Percentiles rank a stretch among this genome's conserved stretches.
Evolutionary conservation across 2,329 filamentous ascomycete genomes (phyloP).

Genomic region (Xylaria polymorpha): DNA sequence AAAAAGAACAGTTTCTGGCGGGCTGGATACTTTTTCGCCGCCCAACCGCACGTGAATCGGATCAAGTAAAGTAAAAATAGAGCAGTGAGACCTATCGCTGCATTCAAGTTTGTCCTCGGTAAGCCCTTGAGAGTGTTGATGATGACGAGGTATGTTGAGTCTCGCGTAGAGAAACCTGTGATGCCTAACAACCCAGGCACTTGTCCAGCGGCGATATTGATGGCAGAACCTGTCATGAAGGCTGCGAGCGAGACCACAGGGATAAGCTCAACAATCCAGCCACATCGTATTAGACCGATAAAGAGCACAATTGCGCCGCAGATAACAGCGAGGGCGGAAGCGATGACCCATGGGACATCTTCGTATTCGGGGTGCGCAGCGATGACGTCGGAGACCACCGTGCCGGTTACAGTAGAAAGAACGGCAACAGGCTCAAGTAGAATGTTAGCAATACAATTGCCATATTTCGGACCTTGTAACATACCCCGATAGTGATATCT

Average conservation of each 20-base stretch:
- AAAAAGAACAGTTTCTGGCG: constrained; percentile 87
- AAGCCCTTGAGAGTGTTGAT: constrained; percentile 85
- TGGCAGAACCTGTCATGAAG: constrained; percentile 96
- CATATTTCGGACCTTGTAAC: constrained; percentile 50
- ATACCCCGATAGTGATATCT: constrained; percentile 94
- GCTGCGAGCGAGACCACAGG: constrained; percentile 89
- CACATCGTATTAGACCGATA: constrained; percentile 81
- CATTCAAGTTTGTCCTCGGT: constrained; percentile 75
- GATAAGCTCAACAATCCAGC: constrained; percentile 94
- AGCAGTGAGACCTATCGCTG: constrained; percentile 87
- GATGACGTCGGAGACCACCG: constrained; percentile 76
- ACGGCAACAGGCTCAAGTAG: constrained; percentile 83
- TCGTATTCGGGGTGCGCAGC: constrained; percentile 64
- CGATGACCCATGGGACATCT: constrained; percentile 71
- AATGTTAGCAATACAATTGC: constrained; percentile 33
- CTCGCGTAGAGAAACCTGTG: constrained; percentile 77
- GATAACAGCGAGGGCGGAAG: constrained; percentile 81
- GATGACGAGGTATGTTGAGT: constrained; percentile 82
- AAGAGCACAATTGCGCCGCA: constrained; percentile 80
- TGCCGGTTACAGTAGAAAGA: constrained; percentile 90
- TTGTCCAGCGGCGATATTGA: constrained; percentile 89
- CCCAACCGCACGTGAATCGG: constrained; percentile 71
- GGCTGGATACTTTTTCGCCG: constrained; percentile 75
- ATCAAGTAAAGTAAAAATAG: constrained; percentile 82
- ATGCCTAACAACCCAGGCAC: constrained; percentile 85